Evolutionary conservation across 2,329 filamentous ascomycete species (phyloP), one percentile per base, ranked within the genome.

Genomic region (Neocatenulostroma microsporum): DNA sequence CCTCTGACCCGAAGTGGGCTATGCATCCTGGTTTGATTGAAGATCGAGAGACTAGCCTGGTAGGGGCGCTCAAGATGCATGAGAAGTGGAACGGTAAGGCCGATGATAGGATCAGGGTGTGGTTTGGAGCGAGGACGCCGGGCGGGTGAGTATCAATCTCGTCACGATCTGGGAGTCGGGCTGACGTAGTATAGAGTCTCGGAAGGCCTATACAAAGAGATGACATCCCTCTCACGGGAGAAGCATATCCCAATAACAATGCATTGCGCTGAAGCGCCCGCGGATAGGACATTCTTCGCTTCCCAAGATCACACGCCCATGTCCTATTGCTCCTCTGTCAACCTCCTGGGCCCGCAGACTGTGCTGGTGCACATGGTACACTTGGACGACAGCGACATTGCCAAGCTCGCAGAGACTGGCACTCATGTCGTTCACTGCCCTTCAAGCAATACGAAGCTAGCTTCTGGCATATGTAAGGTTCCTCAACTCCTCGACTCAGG

Each of bases 331-430:
- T 37, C 49, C 10, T 47, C 51, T 5, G 66, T 59, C 2, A 57
- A 59, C 13, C 53, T 69, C 7, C 54, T 64, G 9, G 62, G 62
- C 9, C 56, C 56, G 1, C 56, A 58, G 12, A 72, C 66, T 0
- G 68, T 73, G 0, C 60, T 73, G 1, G 69, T 65, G 1, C 69
- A 73, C 47, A 71, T 72, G 68, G 67, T 69, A 2, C 67, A 73
- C 45, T 54, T 72, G 4, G 66, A 72, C 42, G 58, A 58, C 28
- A 51, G 45, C 2, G 68, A 71, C 40, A 57, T 70, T 25, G 42
- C 53, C 4, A 51, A 60, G 3, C 52, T 71, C 13, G 53, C 54
- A 3, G 47, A 56, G n/a, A 62, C 62, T 0, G 59, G 59, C 6
- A 67, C 66, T 0, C 60, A 65, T 21, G 66, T 73, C 4, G 67